A percentile compares a stretch with the other conserved stretches of the same genome.
phyloP scores from a whole-genome alignment of 371 early-diverging fungal genomes.

The Rhizopus delemar region DNA sequence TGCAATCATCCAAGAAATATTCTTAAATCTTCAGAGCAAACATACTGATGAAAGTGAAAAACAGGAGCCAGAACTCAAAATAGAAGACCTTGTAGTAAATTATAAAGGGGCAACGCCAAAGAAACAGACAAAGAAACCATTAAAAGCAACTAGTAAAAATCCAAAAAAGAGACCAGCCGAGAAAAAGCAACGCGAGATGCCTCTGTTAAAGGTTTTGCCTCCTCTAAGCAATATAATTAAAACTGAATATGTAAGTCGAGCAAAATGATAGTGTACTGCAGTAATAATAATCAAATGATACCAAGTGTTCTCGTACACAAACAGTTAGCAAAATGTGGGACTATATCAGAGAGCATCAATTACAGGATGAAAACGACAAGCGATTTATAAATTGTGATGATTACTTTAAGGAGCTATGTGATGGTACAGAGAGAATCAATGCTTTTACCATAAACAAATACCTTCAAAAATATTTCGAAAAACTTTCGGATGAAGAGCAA shows the following conservation, averaged over 20 bases:
- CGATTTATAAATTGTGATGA: slow-evolving; percentile 43
- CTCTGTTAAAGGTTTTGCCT: slow-evolving; percentile 23
- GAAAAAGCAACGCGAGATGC: slow-evolving; percentile 16
- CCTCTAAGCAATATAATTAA: slow-evolving; percentile 29
- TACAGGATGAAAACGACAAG: slow-evolving; percentile 47
- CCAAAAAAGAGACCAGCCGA: slow-evolving; percentile 10
- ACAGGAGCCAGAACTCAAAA: background rate
- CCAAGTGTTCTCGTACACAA: slow-evolving; percentile 41
- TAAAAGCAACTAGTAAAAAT: background rate
- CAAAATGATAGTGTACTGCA: too few species aligned
- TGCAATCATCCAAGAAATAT: slow-evolving; percentile 31
- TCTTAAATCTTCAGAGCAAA: slow-evolving; percentile 12
- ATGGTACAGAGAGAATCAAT: slow-evolving; percentile 12
- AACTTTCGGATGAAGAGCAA: slow-evolving; percentile 24
- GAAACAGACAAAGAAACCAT: slow-evolving; percentile 5
- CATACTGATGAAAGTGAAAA: background rate
- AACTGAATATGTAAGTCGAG: slow-evolving; percentile 14
- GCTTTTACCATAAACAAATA: slow-evolving; percentile 22
- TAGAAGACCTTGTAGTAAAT: background rate
- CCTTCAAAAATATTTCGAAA: slow-evolving; percentile 13
- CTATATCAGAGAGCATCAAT: slow-evolving; percentile 43
- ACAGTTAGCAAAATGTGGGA: slow-evolving; percentile 53
- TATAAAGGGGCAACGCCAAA: background rate
- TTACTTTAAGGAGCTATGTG: slow-evolving; percentile 32
- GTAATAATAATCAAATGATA: background rate